Base-by-base conservation (phyloP, 1,284 basidiomycete species). In the Pseudozyma flocculosa region DNA sequence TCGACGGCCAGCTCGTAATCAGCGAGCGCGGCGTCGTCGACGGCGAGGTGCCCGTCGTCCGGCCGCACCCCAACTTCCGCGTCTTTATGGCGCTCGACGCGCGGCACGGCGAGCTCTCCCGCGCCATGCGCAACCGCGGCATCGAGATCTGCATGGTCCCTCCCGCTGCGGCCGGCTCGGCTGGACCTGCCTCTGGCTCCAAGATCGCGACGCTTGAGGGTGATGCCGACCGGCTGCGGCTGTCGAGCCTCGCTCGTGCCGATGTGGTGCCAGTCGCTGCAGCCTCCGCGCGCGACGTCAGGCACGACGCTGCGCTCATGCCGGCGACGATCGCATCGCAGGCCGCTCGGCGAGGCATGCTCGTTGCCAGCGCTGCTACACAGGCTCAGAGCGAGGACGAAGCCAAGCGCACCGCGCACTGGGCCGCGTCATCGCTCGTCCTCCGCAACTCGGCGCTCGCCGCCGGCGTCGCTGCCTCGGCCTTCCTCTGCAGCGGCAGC, bases 91-190 rank as follows among this genome's bases (percentile, higher is more conserved):
- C 87, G 4, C 86, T 95, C 52, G 90, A 99, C 74, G 88, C 92
- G 19, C 85, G 87, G 56, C 84, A 88, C 64, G 96, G 95, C 43
- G 95, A 99, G 79, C 82, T 99, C 11, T 97, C 94, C 8, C 84
- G 95, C 36, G 95, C 95, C 1, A 99, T 99, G 95, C 86, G 95
- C 38, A 99, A 99, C 78, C 87, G 95, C 64, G 95, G 94, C 32
- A 83, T 97, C 39, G 95, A 99, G 78, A 84, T 98, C 34, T 17
- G 15, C 36, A 37, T 37, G 36, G 36, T 37, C 7, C 26, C 26
- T 29, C 11, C 26, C 7, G 7, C 26, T 11, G 26, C 26, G 7
- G n/a, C n/a, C n/a, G n/a, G n/a, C n/a, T n/a, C n/a, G n/a, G n/a
- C n/a, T n/a, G n/a, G n/a, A n/a, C n/a, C n/a, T n/a, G n/a, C n/a